phyloP scores from a whole-genome alignment of 2,329 filamentous ascomycete species.

The Colletotrichum sp. region DNA sequence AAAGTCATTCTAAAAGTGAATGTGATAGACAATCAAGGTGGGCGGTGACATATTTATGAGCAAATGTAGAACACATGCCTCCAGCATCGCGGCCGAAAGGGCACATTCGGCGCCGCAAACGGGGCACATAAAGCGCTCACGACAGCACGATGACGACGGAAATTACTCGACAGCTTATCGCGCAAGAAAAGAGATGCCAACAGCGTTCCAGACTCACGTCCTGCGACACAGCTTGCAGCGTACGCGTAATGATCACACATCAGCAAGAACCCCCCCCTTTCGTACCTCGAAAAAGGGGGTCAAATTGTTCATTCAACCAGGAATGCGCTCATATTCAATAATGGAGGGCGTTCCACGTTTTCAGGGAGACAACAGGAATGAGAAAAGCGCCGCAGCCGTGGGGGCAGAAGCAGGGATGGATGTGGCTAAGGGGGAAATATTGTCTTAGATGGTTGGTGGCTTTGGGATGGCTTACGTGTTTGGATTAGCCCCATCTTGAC shows the following conservation, averaged over 20 bases:
- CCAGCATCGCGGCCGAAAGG: not conserved
- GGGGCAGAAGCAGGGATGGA: not conserved
- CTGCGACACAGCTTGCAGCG: not conserved
- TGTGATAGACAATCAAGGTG: not conserved
- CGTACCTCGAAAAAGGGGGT: not conserved
- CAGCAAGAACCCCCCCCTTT: not conserved
- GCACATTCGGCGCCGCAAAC: not conserved
- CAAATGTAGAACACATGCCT: not conserved
- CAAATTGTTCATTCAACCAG: not conserved
- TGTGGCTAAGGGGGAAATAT: not conserved
- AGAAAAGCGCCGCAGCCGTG: not conserved
- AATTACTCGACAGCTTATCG: not conserved
- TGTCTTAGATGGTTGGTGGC: not conserved
- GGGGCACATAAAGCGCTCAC: not conserved
- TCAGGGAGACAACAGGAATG: not conserved
- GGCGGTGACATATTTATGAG: not conserved
- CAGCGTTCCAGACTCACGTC: not conserved
- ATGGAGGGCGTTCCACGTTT: not conserved
- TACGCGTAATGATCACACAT: not conserved
- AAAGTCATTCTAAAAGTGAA: fast-evolving
- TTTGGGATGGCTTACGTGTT: not conserved
- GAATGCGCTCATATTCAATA: not conserved
- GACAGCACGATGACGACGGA: not conserved
- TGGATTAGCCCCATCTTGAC: not conserved
- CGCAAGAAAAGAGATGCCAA: fast-evolving